A percentile compares a stretch with the other conserved stretches of the same genome.
phyloP scores from a whole-genome alignment of 169 alveolate genomes.

The Cytauxzoon felis region DNA sequence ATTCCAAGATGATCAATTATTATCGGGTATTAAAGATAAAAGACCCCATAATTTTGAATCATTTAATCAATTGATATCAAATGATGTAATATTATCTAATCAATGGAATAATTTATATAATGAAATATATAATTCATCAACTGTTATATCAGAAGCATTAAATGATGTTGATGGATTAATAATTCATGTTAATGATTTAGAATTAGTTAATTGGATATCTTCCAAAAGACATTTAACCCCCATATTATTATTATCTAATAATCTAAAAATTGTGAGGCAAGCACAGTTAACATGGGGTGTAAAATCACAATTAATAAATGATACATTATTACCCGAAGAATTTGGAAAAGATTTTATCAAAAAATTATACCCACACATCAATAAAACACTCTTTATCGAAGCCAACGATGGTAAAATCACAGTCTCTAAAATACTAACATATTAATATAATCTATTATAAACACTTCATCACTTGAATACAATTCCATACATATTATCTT shows the following conservation, averaged over 20 bases:
- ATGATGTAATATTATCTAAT: conserved; percentile 20
- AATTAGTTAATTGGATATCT: conserved; percentile 69
- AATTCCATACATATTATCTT: not conserved
- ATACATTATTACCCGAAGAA: conserved; percentile 15
- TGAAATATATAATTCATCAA: conserved; percentile 4
- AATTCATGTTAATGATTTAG: conserved; percentile 59
- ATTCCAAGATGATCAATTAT: conserved; percentile 19
- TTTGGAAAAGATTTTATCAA: conserved; percentile 17
- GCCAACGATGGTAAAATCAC: conserved; percentile 14
- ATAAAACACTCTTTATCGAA: conserved; percentile 25
- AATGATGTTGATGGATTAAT: conserved; percentile 52
- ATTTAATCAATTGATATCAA: conserved; percentile 16
- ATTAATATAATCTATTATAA: not conserved
- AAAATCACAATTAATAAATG: conserved; percentile 60
- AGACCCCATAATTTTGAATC: conserved; percentile 22
- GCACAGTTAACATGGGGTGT: conserved; percentile 74
- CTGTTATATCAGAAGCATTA: conserved; percentile 9
- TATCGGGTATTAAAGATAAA: not conserved
- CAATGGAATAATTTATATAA: conserved; percentile 7
- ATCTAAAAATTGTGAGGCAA: conserved; percentile 58
- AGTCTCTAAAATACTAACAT: conserved; percentile 5
- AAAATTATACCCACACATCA: not conserved
- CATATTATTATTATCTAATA: conserved; percentile 62
- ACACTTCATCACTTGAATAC: not conserved
- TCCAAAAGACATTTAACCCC: conserved; percentile 65